Conservation (phyloP, 2,329 filamentous ascomycete species). For the Aspergillus clavatus region DNA sequence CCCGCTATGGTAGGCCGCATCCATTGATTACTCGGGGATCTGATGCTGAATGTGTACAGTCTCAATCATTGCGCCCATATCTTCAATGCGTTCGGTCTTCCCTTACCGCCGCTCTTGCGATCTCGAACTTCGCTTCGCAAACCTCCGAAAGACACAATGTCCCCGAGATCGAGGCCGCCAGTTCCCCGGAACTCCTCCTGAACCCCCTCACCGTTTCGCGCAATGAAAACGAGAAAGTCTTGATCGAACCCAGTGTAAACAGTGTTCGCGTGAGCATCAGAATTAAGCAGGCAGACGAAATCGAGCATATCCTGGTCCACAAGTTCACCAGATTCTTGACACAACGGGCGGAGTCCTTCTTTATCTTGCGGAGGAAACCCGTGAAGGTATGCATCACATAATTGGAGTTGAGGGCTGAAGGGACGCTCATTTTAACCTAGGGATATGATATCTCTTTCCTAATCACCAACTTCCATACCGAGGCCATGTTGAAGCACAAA, state of each 20-base stretch:
- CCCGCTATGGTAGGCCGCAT: slow-evolving; percentile 26
- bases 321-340: slow-evolving; percentile 98
- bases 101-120: slow-evolving; percentile 84
- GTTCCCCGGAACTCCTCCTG: slow-evolving; percentile 87
- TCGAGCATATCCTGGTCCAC: slow-evolving; percentile 95
- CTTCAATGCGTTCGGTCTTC: slow-evolving; percentile 93
- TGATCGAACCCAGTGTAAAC: slow-evolving; percentile 96
- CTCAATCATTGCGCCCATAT: slow-evolving; percentile 94
- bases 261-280: slow-evolving; percentile 95
- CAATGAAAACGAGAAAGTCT: slow-evolving; percentile 94
- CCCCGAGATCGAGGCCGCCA: slow-evolving; percentile 89
- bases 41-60: slow-evolving; percentile 48
- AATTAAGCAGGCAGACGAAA: slow-evolving; percentile 99
- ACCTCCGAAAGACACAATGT: slow-evolving; percentile 96
- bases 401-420: not conserved
- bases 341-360: slow-evolving; percentile 93
- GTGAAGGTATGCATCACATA: slow-evolving; percentile 64
- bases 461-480: slow-evolving; percentile 98
- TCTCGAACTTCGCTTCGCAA: slow-evolving; percentile 97
- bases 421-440: slow-evolving; percentile 46
- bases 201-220: slow-evolving; percentile 86
- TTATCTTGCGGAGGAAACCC: slow-evolving; percentile 90
- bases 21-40: not conserved
- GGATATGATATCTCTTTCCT: slow-evolving; percentile 98
- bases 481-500: slow-evolving; percentile 98